Evolutionary conservation across 208 protist genomes (phyloP).

Genomic region (Jaenimonas drosophilae): DNA sequence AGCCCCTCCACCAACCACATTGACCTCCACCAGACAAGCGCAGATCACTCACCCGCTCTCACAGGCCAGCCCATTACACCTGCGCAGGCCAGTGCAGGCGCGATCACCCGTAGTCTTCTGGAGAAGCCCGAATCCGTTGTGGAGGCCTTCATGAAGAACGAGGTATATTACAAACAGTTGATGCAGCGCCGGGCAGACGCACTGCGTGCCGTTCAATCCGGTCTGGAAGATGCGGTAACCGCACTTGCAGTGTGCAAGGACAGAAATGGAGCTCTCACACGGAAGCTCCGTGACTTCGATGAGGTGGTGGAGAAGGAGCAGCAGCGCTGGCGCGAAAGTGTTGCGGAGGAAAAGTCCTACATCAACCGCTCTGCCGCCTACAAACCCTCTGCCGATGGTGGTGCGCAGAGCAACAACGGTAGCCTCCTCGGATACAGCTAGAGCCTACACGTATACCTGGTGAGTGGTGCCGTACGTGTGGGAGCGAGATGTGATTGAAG

Average conservation of each 20-base stretch:
- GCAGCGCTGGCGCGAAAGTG: conserved; percentile 42
- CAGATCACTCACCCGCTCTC: too few relatives aligned
- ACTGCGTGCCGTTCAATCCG: conserved; percentile 38
- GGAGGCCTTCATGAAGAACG: conserved; percentile 77
- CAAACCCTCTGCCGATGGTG: too few relatives aligned
- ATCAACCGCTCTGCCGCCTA: too few relatives aligned
- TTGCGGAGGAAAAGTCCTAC: conserved; percentile 64
- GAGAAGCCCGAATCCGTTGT: conserved; percentile 47
- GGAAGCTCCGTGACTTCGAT: conserved; percentile 60
- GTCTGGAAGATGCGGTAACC: conserved; percentile 48
- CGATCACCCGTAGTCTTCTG: conserved; percentile 19
- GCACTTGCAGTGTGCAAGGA: conserved; percentile 62
- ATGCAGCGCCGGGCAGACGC: conserved; percentile 53
- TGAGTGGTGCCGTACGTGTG: too few relatives aligned
- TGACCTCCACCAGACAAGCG: too few relatives aligned
- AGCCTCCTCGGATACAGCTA: too few relatives aligned
- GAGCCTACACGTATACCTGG: too few relatives aligned
- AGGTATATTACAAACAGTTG: conserved; percentile 77
- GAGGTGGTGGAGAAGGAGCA: conserved; percentile 54
- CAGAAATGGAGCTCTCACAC: conserved; percentile 32
- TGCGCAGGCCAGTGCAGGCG: conserved; percentile 11
- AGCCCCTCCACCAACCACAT: too few relatives aligned
- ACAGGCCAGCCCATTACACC: conserved; percentile 12
- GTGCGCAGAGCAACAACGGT: too few relatives aligned
- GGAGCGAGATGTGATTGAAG: too few relatives aligned